phyloP scores from a whole-genome alignment of 2,329 filamentous ascomycete species.

The Geoglossum cookeanum region DNA sequence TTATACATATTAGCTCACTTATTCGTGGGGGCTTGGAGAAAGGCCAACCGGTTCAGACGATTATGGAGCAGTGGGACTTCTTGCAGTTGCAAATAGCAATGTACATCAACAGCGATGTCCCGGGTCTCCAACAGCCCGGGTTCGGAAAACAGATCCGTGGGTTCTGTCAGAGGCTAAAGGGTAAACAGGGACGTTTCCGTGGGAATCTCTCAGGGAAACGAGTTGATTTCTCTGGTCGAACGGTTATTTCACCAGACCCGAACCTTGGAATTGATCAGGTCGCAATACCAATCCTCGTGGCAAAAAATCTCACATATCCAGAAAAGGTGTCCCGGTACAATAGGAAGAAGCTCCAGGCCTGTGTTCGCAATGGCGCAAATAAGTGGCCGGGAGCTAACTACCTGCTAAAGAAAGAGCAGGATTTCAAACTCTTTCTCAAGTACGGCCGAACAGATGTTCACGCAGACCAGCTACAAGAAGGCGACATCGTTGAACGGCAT shows the following conservation, averaged over 20 bases:
- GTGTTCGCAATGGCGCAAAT: slow-evolving; percentile 55
- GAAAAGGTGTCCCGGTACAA: slow-evolving; percentile 76
- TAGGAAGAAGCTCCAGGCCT: slow-evolving; percentile 56
- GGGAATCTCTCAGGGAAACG: slow-evolving; percentile 95
- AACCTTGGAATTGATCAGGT: slow-evolving; percentile 89
- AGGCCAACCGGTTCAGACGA: slow-evolving; percentile 66
- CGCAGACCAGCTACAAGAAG: slow-evolving; percentile 58
- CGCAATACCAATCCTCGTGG: slow-evolving; percentile 77
- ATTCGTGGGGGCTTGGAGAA: slow-evolving; percentile 68
- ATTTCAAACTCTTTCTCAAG: slow-evolving; percentile 56
- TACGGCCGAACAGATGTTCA: slow-evolving; percentile 51
- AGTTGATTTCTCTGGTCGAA: slow-evolving; percentile 94
- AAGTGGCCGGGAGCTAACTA: slow-evolving; percentile 79
- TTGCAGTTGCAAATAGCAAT: slow-evolving; percentile 88
- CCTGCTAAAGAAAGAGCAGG: slow-evolving; percentile 50
- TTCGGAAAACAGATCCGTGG: slow-evolving; percentile 79
- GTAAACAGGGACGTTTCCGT: slow-evolving; percentile 92
- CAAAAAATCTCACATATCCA: slow-evolving; percentile 89
- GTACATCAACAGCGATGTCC: slow-evolving; percentile 94
- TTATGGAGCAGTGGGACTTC: slow-evolving; percentile 98
- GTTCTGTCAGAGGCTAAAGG: slow-evolving; percentile 88
- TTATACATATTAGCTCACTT: slow-evolving; percentile 77
- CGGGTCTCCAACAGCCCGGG: slow-evolving; percentile 73
- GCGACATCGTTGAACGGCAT: slow-evolving; percentile 85
- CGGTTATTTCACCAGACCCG: slow-evolving; percentile 92